Evolutionary conservation across 768 basidiomycete species (phyloP), one percentile per base, ranked within the genome.

Genomic region (Ramaria sp.): DNA sequence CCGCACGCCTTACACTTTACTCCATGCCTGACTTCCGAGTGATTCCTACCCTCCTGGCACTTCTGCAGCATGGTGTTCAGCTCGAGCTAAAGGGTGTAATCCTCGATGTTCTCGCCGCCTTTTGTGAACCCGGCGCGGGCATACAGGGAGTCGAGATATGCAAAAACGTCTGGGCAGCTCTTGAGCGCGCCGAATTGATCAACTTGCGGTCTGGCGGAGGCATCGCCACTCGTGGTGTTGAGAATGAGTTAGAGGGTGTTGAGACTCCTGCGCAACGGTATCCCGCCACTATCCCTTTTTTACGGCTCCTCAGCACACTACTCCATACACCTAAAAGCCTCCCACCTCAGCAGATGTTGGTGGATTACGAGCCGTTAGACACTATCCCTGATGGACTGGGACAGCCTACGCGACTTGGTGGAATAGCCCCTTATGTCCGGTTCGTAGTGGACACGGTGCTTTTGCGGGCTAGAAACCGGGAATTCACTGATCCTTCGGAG

Each of bases 391-490:
- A 94, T 55, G 72, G 71, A 39, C 70, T 94, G 4, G 92, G 92
- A 0, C 82, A 86, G 44, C 83, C 86, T 6, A 85, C 90, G 60
- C 80, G 92, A 20, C 67, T 82, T 15, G 83, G 86, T 1, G 92
- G 92, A 0, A 79, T 94, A 52, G 79, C 73, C 0, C 90, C 92
- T 0, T 95, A 88, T 67, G 74, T 83, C 10, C 71, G 77, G n/a
- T 97, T 95, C 63, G 85, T 94, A 52, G 70, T 95, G 57, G 92
- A 97, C 61, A 88, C 86, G 45, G 88, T 98, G 2, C 87, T 97
- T 59, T 30, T 60, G 9, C 49, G 55, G 22, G 41, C 50, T 5
- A 39, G 34, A 16, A 25, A 56, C 43, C 76, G 93, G 43, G 90
- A 88, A 57, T 97, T 86, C 62, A 71, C 78, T 2, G 76, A 76